Base-by-base conservation (phyloP, 2,329 filamentous ascomycete species). In the Pleoardoris graminearum region DNA sequence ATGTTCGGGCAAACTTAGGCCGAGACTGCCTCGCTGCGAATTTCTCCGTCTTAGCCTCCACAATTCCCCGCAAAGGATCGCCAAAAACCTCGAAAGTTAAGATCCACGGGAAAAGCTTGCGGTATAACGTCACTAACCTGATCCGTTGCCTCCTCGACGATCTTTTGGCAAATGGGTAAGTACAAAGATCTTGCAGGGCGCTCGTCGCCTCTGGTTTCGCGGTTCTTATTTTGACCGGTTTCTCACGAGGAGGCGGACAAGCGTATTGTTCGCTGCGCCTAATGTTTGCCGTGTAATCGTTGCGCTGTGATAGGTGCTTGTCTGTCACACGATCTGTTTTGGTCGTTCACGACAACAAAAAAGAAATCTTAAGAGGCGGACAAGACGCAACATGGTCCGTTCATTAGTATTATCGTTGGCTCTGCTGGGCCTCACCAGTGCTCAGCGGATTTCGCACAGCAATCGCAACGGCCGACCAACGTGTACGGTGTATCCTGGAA, bases 401-500 rank as follows among this genome's bases (percentile, higher is more conserved):
- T 36, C 43, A 3, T 16, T 36, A 11, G 11, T 46, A 27, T 36
- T 32, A 12, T 36, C 36, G 4, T 21, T 46, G n/a, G 21, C 43
- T 12, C 8, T 36, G 6, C 12, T 46, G 14, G 43, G 43, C 17
- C 19, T 46, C 11, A 32, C 21, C 14, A 22, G 14, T 33, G 43
- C 30, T 7, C 43, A 46, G 19, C 16, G 43, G 3, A 46, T 46
- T 4, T 46, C 43, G 11, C 41, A 50, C 42, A 51, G 55, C 30
- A 56, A 53, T 22, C 51, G 60, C 19, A 54, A 53, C n/a, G 43
- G 43, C 4, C 43, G 43, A 22, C 43, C 43, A n/a, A 57, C 51
- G 38, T 79, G 77, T 55, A 77, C 67, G 2, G 75, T 79, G 25
- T 65, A 66, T 29, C 32, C 53, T 2, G 71, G 75, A 30, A 67